Conservation (phyloP, 1,284 basidiomycete species). For the Ustilago crameri region DNA sequence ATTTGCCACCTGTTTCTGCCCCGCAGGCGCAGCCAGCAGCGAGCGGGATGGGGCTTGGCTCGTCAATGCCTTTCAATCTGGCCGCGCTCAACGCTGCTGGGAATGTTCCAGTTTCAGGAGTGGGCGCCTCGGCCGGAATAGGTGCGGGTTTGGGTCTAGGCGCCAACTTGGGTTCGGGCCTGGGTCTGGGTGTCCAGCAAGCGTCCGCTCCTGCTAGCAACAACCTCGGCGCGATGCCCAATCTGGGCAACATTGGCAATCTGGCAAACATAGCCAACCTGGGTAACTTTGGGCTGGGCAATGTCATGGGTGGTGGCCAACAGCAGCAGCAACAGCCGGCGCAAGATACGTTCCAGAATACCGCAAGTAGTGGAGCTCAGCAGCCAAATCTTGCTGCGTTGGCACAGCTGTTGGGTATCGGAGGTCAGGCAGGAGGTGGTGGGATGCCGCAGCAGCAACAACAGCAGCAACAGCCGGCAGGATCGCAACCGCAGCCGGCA, state of each 20-base stretch:
- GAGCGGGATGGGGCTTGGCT: constrained; percentile 39
- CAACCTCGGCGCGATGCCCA: not conserved
- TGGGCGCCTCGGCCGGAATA: constrained; percentile 5
- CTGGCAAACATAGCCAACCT: constrained; percentile 11
- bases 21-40: not conserved
- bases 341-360: constrained; percentile 18
- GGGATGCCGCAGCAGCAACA: constrained; percentile 6
- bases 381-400: constrained; percentile 32
- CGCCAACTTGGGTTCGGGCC: not conserved
- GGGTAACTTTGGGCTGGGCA: constrained; percentile 20
- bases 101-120: constrained; percentile 27
- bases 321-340: constrained; percentile 10
- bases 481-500: constrained; percentile 6
- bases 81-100: constrained; percentile 32
- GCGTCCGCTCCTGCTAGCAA: not conserved
- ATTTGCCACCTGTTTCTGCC: not conserved
- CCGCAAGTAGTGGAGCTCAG: constrained; percentile 4
- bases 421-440: constrained; percentile 13
- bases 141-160: constrained; percentile 6
- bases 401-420: constrained; percentile 27
- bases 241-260: not conserved
- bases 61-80: constrained; percentile 47
- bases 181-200: not conserved
- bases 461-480: constrained; percentile 6
- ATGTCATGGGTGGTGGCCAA: constrained; percentile 6